A percentile compares a stretch with the other conserved stretches of the same genome.
These are phyloP conservation scores for Sonneratia alba DNA, from an alignment of 345 rosid species.

Conservation along the genomic window DNA sequence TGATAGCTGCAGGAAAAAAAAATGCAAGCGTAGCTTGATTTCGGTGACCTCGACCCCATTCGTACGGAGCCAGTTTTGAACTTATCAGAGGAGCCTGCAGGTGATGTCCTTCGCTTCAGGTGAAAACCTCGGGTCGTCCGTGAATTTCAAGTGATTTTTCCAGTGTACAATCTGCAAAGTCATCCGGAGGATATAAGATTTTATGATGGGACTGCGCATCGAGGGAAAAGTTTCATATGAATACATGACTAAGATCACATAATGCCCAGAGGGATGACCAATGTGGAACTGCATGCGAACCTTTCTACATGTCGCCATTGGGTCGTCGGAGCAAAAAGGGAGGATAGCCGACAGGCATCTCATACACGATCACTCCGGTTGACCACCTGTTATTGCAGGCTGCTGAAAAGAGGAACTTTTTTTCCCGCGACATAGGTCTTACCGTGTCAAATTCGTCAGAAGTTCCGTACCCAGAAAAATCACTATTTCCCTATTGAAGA, in stretches of 20 bases:
- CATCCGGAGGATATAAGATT: not conserved
- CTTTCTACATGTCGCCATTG: slow-evolving; percentile 90
- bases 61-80: slow-evolving; percentile 75
- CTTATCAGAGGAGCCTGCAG: slow-evolving; percentile 70
- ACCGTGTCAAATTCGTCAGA: too few relatives aligned
- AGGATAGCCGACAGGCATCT: slow-evolving; percentile 82
- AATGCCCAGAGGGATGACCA: not conserved
- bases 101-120: slow-evolving; percentile 78
- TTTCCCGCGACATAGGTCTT: not conserved
- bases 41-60: slow-evolving; percentile 36
- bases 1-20: not conserved
- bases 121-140: slow-evolving; percentile 74
- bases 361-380: slow-evolving; percentile 80
- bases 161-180: slow-evolving; percentile 69
- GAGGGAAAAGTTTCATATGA: not conserved
- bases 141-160: slow-evolving; percentile 70
- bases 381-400: slow-evolving; percentile 58
- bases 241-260: not conserved
- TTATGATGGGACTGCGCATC: not conserved
- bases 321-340: slow-evolving; percentile 78
- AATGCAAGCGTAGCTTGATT: slow-evolving; percentile 43
- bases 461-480: too few relatives aligned
- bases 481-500: too few relatives aligned
- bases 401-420: slow-evolving; percentile 9
- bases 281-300: slow-evolving; percentile 18